Conservation (phyloP, 2,329 filamentous ascomycete species). For the Claviceps africana region DNA sequence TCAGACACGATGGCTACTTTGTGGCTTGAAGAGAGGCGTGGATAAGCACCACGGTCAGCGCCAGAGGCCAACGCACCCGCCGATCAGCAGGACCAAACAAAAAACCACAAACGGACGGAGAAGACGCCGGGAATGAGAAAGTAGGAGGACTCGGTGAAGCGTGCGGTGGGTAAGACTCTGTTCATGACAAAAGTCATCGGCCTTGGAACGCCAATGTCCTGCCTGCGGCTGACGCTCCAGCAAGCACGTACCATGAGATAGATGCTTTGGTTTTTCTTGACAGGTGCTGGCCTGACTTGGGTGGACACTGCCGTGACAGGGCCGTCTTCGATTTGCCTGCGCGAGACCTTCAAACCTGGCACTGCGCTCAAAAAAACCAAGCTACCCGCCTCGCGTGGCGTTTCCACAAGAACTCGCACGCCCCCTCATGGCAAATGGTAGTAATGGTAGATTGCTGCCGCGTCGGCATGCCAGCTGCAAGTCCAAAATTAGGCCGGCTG, state of each 20-base stretch:
- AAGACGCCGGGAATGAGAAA: not conserved
- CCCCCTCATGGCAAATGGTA: not conserved
- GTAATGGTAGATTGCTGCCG: conserved; percentile 1
- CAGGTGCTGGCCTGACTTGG: not conserved
- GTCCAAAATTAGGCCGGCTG: conserved; percentile 7
- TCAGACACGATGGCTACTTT: not conserved
- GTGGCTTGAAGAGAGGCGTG: not conserved
- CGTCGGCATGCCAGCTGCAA: not conserved
- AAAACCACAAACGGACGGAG: not conserved
- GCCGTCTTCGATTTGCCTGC: not conserved
- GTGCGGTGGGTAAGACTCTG: not conserved
- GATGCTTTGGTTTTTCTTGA: not conserved
- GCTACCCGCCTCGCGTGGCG: conserved; percentile 4
- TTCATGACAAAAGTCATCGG: not conserved
- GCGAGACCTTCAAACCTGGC: not conserved
- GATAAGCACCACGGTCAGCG: not conserved
- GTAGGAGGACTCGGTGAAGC: not conserved
- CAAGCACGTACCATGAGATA: not conserved
- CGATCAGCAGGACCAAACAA: not conserved
- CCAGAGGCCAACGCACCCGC: not conserved
- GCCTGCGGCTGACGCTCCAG: not conserved
- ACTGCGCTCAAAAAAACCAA: not conserved
- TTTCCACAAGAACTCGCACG: not conserved
- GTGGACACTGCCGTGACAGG: not conserved
- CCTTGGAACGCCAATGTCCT: not conserved